Evolutionary conservation across 2,329 filamentous ascomycete species (phyloP).

Genomic region (Niveomyces coronatus): DNA sequence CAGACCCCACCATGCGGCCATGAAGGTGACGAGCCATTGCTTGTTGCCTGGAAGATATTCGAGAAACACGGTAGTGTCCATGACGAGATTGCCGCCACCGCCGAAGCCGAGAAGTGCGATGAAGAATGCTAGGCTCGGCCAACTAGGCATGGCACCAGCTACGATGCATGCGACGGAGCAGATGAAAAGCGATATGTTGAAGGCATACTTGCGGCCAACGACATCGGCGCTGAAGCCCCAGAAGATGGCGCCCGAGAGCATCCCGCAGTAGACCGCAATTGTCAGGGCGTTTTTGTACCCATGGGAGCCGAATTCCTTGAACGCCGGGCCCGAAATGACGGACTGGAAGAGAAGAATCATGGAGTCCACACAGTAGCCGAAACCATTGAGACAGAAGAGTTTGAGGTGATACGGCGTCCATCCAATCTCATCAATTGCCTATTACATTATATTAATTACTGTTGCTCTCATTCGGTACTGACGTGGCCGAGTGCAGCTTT

Average conservation of each 20-base stretch:
- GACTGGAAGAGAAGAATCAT: constrained; percentile 46
- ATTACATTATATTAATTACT: not conserved
- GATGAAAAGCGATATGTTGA: constrained; percentile 56
- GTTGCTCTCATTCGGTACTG: not conserved
- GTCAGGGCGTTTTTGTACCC: constrained; percentile 48
- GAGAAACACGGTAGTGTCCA: constrained; percentile 42
- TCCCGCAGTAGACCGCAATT: constrained; percentile 49
- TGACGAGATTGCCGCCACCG: constrained; percentile 38
- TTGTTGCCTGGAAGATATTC: constrained; percentile 38
- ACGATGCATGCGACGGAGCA: constrained; percentile 47
- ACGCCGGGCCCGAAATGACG: constrained; percentile 49
- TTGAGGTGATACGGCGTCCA: constrained; percentile 50
- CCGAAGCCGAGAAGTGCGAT: constrained; percentile 54
- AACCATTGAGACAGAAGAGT: constrained; percentile 51
- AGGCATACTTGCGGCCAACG: constrained; percentile 57
- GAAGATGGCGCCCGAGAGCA: constrained; percentile 49
- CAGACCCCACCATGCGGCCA: constrained; percentile 41
- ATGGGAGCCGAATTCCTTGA: constrained; percentile 44
- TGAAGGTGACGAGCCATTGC: constrained; percentile 36
- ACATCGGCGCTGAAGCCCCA: constrained; percentile 60
- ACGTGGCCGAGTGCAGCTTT: not conserved
- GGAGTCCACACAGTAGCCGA: constrained; percentile 42
- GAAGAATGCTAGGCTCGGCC: constrained; percentile 54
- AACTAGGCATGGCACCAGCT: constrained; percentile 57
- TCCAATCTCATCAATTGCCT: constrained; percentile 48